phyloP scores from a whole-genome alignment of 305 asterid species.

The Fraxinus platypoda region DNA sequence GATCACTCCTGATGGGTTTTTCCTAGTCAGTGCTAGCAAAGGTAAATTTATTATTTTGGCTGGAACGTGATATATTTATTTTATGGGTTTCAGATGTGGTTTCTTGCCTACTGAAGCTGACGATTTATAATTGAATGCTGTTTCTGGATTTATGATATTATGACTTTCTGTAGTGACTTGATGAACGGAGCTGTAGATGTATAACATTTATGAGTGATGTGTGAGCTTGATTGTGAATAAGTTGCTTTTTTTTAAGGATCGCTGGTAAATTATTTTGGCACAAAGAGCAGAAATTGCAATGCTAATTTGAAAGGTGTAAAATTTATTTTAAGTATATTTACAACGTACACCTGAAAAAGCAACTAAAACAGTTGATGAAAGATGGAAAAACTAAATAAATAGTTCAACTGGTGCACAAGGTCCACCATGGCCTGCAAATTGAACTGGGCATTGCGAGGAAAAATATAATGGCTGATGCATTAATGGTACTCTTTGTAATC shows the following conservation, averaged over 20 bases:
- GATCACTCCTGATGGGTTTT: constrained; percentile 87
- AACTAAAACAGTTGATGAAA: background rate
- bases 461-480: background rate
- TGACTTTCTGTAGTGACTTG: background rate
- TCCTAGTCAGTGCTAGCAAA: constrained; percentile 98
- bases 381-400: background rate
- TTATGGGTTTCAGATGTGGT: background rate
- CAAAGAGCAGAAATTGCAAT: background rate
- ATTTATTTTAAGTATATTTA: background rate
- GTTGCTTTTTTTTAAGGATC: background rate
- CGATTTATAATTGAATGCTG: background rate
- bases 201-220: background rate
- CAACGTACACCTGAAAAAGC: background rate
- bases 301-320: background rate
- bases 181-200: background rate
- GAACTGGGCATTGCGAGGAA: background rate
- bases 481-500: background rate
- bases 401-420: background rate
- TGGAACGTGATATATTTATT: background rate
- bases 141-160: background rate
- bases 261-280: background rate
- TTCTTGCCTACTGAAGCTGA: constrained; percentile 2
- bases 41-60: constrained; percentile 41
- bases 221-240: background rate
- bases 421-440: background rate